phyloP scores from a whole-genome alignment of 176 grass and related monocot genomes.

The Oropetium thomaeum region DNA sequence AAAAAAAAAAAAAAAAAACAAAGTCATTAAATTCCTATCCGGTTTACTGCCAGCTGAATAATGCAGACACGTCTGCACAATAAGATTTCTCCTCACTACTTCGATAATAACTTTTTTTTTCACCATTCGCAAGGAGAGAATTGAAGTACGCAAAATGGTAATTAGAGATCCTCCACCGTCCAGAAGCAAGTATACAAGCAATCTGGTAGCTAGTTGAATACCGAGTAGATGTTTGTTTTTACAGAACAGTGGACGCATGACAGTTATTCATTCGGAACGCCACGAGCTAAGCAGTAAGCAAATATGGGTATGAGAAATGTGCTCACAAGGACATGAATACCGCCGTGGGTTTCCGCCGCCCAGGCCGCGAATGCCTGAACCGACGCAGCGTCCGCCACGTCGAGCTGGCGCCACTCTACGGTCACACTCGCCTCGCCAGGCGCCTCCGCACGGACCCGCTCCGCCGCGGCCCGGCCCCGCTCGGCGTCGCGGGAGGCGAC shows the following conservation, averaged over 20 bases:
- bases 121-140: neutral
- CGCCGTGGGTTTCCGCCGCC: constrained; percentile 42
- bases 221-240: neutral
- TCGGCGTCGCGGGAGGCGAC: constrained; percentile 57
- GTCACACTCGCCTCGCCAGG: neutral
- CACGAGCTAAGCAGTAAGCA: neutral
- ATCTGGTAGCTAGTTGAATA: neutral
- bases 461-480: constrained; percentile 32
- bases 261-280: neutral
- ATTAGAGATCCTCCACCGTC: neutral
- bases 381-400: constrained; percentile 55
- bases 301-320: neutral
- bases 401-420: constrained; percentile 60
- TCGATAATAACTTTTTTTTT: neutral
- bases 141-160: neutral
- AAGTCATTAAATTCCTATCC: neutral
- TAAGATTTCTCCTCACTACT: no score
- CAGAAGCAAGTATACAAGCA: neutral
- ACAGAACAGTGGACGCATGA: neutral
- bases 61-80: neutral
- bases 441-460: constrained; percentile 28
- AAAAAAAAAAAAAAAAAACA: neutral
- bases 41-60: neutral
- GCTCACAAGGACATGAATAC: constrained; percentile 82
- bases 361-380: constrained; percentile 59